Conservation (phyloP, 345 rosid genomes). For the Durio zibethinus region DNA sequence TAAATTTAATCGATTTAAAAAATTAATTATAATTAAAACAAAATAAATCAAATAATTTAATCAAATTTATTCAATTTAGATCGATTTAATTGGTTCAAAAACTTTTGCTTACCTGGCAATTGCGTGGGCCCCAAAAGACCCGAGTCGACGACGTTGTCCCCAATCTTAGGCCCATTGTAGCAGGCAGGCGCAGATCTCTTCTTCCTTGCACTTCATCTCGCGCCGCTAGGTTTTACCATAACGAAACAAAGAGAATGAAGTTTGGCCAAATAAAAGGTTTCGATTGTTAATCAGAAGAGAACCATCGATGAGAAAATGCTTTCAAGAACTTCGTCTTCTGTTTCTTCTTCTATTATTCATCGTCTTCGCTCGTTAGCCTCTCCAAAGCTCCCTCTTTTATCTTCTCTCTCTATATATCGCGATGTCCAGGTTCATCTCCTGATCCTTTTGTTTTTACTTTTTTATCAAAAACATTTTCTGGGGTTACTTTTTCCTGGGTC, state of each 20-base stretch:
- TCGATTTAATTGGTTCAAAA: too few relatives aligned
- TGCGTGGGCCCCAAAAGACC: background rate
- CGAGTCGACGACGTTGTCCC: background rate
- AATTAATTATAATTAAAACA: too few relatives aligned
- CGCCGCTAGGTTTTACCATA: background rate
- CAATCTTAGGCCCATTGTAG: background rate
- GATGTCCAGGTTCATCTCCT: slow-evolving; percentile 52
- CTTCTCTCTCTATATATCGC: slow-evolving; percentile 21
- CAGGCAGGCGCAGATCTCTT: background rate
- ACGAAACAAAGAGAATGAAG: background rate
- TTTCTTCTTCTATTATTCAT: background rate
- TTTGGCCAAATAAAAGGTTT: background rate
- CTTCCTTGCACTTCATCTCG: background rate
- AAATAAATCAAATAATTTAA: too few relatives aligned
- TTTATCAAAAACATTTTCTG: background rate
- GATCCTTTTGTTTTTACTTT: background rate
- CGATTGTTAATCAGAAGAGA: background rate
- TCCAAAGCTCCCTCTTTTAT: background rate
- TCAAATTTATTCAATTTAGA: too few relatives aligned
- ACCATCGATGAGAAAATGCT: slow-evolving; percentile 45
- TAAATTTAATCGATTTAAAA: too few relatives aligned
- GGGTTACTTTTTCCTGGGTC: background rate
- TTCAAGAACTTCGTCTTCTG: slow-evolving; percentile 7
- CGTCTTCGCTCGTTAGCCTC: slow-evolving; percentile 1
- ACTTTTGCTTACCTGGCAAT: too few relatives aligned